Evolutionary conservation across 2,329 filamentous ascomycete species (phyloP).

Genomic region (Berkeleyomyces rouxiae): DNA sequence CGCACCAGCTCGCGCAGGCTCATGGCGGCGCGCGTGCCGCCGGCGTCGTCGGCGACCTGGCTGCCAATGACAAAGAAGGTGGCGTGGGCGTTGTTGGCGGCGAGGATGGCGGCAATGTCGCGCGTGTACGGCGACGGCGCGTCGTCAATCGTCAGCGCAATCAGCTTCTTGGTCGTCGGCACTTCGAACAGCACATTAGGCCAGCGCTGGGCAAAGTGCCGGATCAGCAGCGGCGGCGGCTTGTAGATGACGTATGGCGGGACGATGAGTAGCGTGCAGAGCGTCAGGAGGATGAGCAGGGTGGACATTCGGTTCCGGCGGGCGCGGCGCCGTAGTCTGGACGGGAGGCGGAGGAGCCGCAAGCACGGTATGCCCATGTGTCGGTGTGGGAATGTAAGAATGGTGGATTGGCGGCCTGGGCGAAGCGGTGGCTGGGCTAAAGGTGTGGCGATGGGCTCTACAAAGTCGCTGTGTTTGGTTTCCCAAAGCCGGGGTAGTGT

Average conservation of each 20-base stretch:
- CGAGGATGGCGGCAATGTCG: constrained; percentile 53
- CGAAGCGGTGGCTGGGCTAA: not conserved
- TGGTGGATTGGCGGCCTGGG: not conserved
- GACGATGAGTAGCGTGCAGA: constrained; percentile 24
- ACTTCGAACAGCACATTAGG: constrained; percentile 68
- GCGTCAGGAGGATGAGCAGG: constrained; percentile 26
- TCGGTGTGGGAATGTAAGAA: not conserved
- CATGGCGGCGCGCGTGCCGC: constrained; percentile 24
- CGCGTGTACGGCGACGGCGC: constrained; percentile 57
- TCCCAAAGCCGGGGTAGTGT: not conserved
- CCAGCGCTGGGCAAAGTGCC: constrained; percentile 52
- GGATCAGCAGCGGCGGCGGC: constrained; percentile 55
- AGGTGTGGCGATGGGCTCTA: not conserved
- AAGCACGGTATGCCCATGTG: constrained; percentile 21
- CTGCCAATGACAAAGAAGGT: constrained; percentile 83
- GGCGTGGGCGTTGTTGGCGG: constrained; percentile 48
- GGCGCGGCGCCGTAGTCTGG: constrained; percentile 39
- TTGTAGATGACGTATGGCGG: constrained; percentile 61
- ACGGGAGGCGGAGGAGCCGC: constrained; percentile 37
- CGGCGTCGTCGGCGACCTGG: constrained; percentile 41
- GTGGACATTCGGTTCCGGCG: constrained; percentile 43
- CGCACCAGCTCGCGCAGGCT: constrained; percentile 41
- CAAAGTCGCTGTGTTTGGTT: not conserved
- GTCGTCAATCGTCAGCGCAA: constrained; percentile 80
- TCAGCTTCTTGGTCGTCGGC: constrained; percentile 38